Percentiles rank a stretch among this genome's conserved stretches.
phyloP scores from a whole-genome alignment of 2,329 filamentous ascomycete species.

The Diatrype stigma region DNA sequence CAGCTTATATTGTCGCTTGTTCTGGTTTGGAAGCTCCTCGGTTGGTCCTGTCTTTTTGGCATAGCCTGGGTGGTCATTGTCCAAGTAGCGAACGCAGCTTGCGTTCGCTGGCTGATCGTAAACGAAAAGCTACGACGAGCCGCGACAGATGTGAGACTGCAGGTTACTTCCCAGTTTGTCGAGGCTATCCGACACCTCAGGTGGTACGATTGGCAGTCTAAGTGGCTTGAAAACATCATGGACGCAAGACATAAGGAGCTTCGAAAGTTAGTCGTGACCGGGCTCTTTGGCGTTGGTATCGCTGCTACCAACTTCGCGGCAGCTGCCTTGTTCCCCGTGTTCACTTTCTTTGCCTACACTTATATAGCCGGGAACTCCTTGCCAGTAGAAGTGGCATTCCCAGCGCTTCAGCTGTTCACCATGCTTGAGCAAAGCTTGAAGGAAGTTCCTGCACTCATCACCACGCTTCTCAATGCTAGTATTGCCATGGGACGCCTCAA shows the following conservation, averaged over 20 bases:
- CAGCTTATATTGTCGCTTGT: slow-evolving; percentile 70
- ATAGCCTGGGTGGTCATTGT: slow-evolving; percentile 65
- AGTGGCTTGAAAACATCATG: slow-evolving; percentile 69
- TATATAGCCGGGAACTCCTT: slow-evolving; percentile 63
- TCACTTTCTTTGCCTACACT: slow-evolving; percentile 79
- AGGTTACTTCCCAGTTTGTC: slow-evolving; percentile 80
- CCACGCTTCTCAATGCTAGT: slow-evolving; percentile 73
- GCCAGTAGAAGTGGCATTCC: slow-evolving; percentile 79
- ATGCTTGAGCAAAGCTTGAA: slow-evolving; percentile 71
- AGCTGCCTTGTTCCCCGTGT: slow-evolving; percentile 72
- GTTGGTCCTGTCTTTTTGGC: slow-evolving; percentile 73
- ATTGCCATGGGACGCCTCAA: slow-evolving; percentile 80
- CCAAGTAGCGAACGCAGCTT: slow-evolving; percentile 63
- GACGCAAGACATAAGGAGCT: slow-evolving; percentile 65
- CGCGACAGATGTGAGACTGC: slow-evolving; percentile 73
- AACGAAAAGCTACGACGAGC: slow-evolving; percentile 68
- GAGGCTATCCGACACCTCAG: slow-evolving; percentile 77
- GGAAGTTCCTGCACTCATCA: slow-evolving; percentile 72
- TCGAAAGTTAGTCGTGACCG: slow-evolving; percentile 58
- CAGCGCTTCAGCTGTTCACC: slow-evolving; percentile 74
- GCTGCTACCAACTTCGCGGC: slow-evolving; percentile 66
- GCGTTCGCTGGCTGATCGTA: slow-evolving; percentile 62
- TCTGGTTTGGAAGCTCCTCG: slow-evolving; percentile 74
- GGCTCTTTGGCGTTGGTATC: slow-evolving; percentile 60
- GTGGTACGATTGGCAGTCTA: slow-evolving; percentile 78